phyloP scores from a whole-genome alignment of 768 basidiomycete genomes.

The Boletus edulis region DNA sequence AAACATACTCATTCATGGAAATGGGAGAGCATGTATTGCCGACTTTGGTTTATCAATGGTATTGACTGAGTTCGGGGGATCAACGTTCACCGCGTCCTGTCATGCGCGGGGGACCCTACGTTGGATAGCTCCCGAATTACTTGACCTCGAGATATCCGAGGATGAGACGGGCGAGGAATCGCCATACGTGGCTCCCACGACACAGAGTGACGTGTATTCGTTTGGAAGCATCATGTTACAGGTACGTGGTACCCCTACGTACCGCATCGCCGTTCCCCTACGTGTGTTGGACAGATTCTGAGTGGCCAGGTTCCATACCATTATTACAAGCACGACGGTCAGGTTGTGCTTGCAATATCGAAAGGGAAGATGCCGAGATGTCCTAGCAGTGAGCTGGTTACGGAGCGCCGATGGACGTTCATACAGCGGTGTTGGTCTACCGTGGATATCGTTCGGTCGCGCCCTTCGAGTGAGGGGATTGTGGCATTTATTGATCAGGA shows the following conservation, averaged over 20 bases:
- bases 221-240: neutral
- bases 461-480: too few species aligned
- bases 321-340: conserved; percentile 4
- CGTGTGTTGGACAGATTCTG: neutral
- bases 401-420: conserved; percentile 10
- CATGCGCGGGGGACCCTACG: conserved; percentile 9
- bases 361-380: neutral
- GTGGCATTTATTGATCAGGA: too few species aligned
- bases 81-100: conserved; percentile 14
- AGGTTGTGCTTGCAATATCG: conserved; percentile 10
- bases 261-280: too few species aligned
- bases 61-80: neutral
- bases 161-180: too few species aligned
- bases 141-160: too few species aligned
- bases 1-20: conserved; percentile 40
- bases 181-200: too few species aligned
- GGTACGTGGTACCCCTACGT: neutral
- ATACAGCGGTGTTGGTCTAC: conserved; percentile 22
- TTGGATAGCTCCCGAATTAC: too few species aligned
- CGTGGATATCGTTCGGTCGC: conserved; percentile 2
- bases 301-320: conserved; percentile 15
- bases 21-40: conserved; percentile 3
- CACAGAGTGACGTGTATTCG: too few species aligned
- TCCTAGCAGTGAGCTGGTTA: neutral
- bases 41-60: too few species aligned